Evolutionary conservation across 345 rosid species (phyloP), one percentile per base, ranked within the genome.

Genomic region (Excoecaria agallocha): DNA sequence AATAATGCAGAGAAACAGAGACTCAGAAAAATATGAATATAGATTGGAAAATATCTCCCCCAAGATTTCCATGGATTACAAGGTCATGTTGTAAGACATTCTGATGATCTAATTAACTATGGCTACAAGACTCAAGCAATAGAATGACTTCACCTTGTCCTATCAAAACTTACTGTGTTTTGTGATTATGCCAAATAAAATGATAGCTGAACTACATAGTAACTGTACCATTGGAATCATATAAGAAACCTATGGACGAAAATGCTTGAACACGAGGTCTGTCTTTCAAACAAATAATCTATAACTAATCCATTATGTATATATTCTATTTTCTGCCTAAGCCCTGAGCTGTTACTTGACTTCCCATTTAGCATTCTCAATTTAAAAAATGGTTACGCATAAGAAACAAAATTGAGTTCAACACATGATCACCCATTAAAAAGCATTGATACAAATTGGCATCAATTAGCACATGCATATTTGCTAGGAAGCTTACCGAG

Each of bases 401-500:
- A 3, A 65, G 50, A 45, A 43, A 24, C 2, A 64, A 64, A 24
- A 30, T 12, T 12, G 56, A 46, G 56, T 41, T 66, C 12, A 65
- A 38, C 68, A 39, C 7, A 67, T 15, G 8, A 4, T 43, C 35
- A 9, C 16, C 45, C 3, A 25, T 60, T 17, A 60, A 12, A 30
- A 19, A 8, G 9, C 2, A 24, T 49, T 58, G 6, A 50, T 8
- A 54, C 4, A 4, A 51, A 48, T 11, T 59, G 52, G 61, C 20
- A 58, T 16, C 10, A 12, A 50, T 24, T 30, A 24, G 55, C 19
- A 54, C 22, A 41, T 22, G 10, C 15, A 56, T 71, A 12, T 38
- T 24, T 19, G 30, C 19, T 66, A 61, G 52, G 54, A 72, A 66
- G 13, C 79, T 73, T 76, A 86, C 89, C 89, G 12, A 95, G 1